Percentiles rank a stretch among this genome's conserved stretches.
Conservation (phyloP, 1,139 yeast species). For the Sugiyamaella japonica region DNA sequence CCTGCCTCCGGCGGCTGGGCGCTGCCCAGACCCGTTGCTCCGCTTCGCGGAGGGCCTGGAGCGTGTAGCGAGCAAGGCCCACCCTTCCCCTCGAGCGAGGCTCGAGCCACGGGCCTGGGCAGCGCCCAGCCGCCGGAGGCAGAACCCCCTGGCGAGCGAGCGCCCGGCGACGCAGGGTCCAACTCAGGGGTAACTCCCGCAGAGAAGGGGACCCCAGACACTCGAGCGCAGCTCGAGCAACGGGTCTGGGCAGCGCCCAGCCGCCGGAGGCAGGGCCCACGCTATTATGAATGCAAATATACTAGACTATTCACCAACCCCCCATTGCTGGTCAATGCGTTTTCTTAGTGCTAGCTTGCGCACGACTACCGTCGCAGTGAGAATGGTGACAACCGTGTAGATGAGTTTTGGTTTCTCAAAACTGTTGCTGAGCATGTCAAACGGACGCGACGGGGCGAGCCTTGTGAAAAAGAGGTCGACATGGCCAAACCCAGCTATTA, state of each 20-base stretch:
- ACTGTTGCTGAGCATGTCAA: slow-evolving; percentile 67
- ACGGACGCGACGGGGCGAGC: slow-evolving; percentile 78
- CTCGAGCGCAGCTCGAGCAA: no score
- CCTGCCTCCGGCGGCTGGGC: no score
- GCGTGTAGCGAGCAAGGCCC: no score
- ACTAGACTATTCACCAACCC: slow-evolving; percentile 11
- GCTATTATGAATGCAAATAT: not conserved
- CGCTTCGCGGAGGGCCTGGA: no score
- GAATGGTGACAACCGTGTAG: slow-evolving; percentile 56
- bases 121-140: no score
- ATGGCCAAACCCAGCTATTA: slow-evolving; percentile 63
- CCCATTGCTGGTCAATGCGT: slow-evolving; percentile 32
- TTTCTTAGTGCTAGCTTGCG: slow-evolving; percentile 49
- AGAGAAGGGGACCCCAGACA: no score
- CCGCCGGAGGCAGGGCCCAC: not conserved
- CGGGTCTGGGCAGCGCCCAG: not conserved
- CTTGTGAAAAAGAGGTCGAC: slow-evolving; percentile 72
- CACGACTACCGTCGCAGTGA: slow-evolving; percentile 46
- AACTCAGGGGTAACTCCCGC: no score
- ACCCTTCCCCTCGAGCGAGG: no score
- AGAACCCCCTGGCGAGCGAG: no score
- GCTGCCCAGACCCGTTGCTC: no score
- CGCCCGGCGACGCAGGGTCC: no score
- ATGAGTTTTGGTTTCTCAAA: slow-evolving; percentile 70
- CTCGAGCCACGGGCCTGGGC: no score